Evolutionary conservation across 1,284 basidiomycete genomes (phyloP), one percentile per base, ranked within the genome.

Genomic region (Irpex rosettiformis): DNA sequence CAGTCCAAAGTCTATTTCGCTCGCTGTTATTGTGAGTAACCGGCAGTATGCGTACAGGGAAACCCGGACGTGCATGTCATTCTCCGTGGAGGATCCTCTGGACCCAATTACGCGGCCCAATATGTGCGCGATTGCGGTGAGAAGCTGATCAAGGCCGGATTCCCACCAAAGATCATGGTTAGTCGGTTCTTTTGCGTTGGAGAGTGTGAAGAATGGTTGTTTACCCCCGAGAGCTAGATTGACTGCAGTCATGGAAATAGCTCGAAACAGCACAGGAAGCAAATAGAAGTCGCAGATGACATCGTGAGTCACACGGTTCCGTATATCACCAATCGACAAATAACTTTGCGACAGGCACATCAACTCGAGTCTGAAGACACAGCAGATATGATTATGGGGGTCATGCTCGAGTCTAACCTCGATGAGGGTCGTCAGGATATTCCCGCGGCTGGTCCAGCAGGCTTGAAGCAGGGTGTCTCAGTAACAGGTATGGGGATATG

Each of bases 211-310:
- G 21, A 13, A 54, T 33, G 42, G 10, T 13, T 27, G 49, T 57
- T 40, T 57, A 59, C 57, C 51, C 54, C 27, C 25, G 42, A 29
- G 21, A 25, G n/a, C 58, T 64, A 94, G 91, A 86, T 96, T 67
- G 95, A 98, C 73, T 98, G 96, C 82, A 96, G 93, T 66, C 96
- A 94, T 69, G 94, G 94, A 59, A 97, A 97, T 76, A 93, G 91
- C 68, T 84, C 82, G 58, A 96, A 96, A 73, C 89, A 96, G 71
- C 89, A 95, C 74, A 75, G 80, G 55, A 91, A 87, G 65, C 94
- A 96, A 73, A 78, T 87, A 7, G 90, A 91, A 63, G 93, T 96
- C 56, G 89, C 91, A 22, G 89, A 91, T 22, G 82, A 91, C 66
- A 89, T 98, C 61, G 93, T 91, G 66, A 74, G 88, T 73, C 33